A percentile compares a stretch with the other conserved stretches of the same genome.
Conservation (phyloP, 805 yeast genomes). For the Myxozyma lipomycoides region DNA sequence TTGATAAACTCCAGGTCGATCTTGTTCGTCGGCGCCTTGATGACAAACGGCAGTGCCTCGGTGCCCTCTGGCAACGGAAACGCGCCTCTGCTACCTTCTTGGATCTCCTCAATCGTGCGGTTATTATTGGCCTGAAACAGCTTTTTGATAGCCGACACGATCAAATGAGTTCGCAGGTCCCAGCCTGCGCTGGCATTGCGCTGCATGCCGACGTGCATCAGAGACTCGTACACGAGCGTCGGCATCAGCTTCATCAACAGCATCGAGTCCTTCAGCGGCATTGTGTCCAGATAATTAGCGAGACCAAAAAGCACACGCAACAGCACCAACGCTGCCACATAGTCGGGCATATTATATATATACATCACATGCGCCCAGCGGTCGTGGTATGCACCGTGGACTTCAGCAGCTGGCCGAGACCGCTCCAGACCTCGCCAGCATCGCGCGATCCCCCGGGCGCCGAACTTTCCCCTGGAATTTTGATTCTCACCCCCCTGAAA, state of each 20-base stretch:
- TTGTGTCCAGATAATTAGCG: not conserved
- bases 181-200: slow-evolving; percentile 23
- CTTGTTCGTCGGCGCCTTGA: slow-evolving; percentile 10
- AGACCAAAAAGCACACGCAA: too few species aligned
- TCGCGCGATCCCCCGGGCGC: not conserved
- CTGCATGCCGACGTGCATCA: slow-evolving; percentile 18
- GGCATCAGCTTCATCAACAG: slow-evolving; percentile 4
- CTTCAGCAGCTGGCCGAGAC: too few species aligned
- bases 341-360: too few species aligned
- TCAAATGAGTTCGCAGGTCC: slow-evolving; percentile 22
- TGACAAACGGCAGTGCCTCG: slow-evolving; percentile 3
- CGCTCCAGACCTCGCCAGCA: not conserved
- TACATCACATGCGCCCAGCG: too few species aligned
- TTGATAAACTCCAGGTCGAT: slow-evolving; percentile 6
- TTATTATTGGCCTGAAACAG: slow-evolving; percentile 2
- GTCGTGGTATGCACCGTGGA: too few species aligned
- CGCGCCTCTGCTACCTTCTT: not conserved
- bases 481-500: too few species aligned
- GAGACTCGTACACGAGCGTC: slow-evolving; percentile 14
- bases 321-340: too few species aligned
- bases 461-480: not conserved
- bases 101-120: slow-evolving; percentile 20
- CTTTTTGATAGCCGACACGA: slow-evolving; percentile 17
- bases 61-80: slow-evolving; percentile 7
- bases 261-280: slow-evolving; percentile 1